These are phyloP conservation scores for Pichia gijzeniarum DNA, from an alignment of 805 yeast species.

Conservation along the genomic window DNA sequence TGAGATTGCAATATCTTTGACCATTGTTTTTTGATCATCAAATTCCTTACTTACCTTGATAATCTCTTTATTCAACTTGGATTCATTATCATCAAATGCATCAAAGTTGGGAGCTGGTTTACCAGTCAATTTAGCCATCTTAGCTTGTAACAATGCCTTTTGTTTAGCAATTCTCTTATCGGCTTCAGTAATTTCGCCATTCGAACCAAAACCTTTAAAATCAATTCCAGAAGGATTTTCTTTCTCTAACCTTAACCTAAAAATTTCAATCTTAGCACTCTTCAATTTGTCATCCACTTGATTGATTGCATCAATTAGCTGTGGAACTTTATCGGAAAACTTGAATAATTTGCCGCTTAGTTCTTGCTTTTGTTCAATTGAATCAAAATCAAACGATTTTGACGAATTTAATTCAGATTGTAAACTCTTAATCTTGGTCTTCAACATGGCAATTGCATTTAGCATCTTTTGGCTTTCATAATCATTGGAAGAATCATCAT, in stretches of 20 bases:
- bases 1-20: conserved; percentile 66
- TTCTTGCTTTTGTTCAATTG: conserved; percentile 41
- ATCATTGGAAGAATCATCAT: conserved; percentile 35
- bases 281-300: conserved; percentile 64
- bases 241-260: conserved; percentile 46
- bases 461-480: conserved; percentile 32
- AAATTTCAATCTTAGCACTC: conserved; percentile 55
- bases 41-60: conserved; percentile 47
- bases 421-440: conserved; percentile 46
- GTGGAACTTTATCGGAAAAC: conserved; percentile 70
- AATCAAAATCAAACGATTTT: conserved; percentile 25
- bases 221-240: conserved; percentile 64
- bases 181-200: conserved; percentile 77
- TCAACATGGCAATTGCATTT: conserved; percentile 58
- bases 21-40: conserved; percentile 49
- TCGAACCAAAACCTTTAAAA: conserved; percentile 76
- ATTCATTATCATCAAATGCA: conserved; percentile 48
- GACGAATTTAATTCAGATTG: conserved; percentile 34
- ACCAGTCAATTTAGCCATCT: conserved; percentile 93
- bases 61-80: conserved; percentile 45
- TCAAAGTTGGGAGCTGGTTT: conserved; percentile 43
- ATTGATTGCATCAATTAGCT: conserved; percentile 55
- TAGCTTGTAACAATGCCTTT: conserved; percentile 69
- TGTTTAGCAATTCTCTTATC: conserved; percentile 78
- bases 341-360: conserved; percentile 50